These are phyloP conservation scores for Aspergillus latus DNA, from an alignment of 2,329 filamentous ascomycete species.

Conservation along the genomic window DNA sequence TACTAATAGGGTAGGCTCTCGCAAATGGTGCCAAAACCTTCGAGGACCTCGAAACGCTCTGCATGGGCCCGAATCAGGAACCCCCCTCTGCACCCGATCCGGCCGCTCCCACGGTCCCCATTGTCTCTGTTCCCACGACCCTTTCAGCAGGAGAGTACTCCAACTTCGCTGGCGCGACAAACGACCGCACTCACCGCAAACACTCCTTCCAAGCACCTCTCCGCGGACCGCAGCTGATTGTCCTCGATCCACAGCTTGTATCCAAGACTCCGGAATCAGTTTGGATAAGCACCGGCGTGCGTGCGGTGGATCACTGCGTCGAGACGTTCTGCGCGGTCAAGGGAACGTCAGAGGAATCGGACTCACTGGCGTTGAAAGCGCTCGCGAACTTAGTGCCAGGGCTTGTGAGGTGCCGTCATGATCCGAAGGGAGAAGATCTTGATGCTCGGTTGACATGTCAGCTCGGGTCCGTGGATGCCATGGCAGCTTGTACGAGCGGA, in stretches of 20 bases:
- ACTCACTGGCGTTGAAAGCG: slow-evolving; percentile 41
- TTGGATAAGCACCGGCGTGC: slow-evolving; percentile 52
- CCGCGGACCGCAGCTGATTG: slow-evolving; percentile 52
- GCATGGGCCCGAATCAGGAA: slow-evolving; percentile 28
- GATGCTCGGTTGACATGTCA: slow-evolving; percentile 51
- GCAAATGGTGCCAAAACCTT: slow-evolving; percentile 48
- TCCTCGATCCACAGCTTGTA: slow-evolving; percentile 57
- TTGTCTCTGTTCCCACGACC: slow-evolving; percentile 45
- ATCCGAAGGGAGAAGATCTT: slow-evolving; percentile 33
- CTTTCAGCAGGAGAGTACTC: slow-evolving; percentile 47
- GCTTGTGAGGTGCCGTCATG: slow-evolving; percentile 43
- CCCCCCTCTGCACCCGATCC: slow-evolving; percentile 14
- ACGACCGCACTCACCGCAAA: slow-evolving; percentile 38
- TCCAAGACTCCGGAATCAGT: slow-evolving; percentile 56
- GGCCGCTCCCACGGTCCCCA: slow-evolving; percentile 30
- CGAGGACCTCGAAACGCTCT: slow-evolving; percentile 42
- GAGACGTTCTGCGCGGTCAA: slow-evolving; percentile 53
- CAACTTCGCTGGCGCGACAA: slow-evolving; percentile 41
- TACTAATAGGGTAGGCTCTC: slow-evolving; percentile 37
- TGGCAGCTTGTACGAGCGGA: slow-evolving; percentile 46
- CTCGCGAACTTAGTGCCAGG: slow-evolving; percentile 45
- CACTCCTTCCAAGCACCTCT: slow-evolving; percentile 39
- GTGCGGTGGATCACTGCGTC: slow-evolving; percentile 59
- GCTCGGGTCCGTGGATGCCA: slow-evolving; percentile 54
- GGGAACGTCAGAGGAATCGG: slow-evolving; percentile 33